Conservation (phyloP, 352 stramenopile species). For the Phytophthora gonapodyides region DNA sequence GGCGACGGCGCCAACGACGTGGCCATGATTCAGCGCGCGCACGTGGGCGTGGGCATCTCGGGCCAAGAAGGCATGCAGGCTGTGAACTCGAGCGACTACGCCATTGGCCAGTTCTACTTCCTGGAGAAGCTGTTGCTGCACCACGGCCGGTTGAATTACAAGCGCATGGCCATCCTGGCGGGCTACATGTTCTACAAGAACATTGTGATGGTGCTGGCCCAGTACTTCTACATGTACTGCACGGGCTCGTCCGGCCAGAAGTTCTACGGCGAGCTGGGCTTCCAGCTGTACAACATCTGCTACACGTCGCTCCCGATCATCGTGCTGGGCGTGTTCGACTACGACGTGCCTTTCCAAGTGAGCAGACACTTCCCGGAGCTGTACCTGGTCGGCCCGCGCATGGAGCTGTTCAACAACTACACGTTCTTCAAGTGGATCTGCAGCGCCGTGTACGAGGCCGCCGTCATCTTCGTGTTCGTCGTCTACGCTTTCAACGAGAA, state of each 20-base stretch:
- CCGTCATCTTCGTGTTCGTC: conserved; percentile 72
- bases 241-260: conserved; percentile 91
- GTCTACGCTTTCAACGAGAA: conserved; percentile 78
- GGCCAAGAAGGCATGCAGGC: conserved; percentile 94
- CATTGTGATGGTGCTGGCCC: conserved; percentile 86
- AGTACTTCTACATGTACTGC: conserved; percentile 94
- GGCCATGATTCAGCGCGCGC: conserved; percentile 92
- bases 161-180: conserved; percentile 93
- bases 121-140: conserved; percentile 95
- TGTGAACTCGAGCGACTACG: conserved; percentile 98
- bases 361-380: conserved; percentile 72
- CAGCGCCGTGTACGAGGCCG: conserved; percentile 71
- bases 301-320: conserved; percentile 94
- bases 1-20: conserved; percentile 96
- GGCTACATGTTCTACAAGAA: conserved; percentile 99
- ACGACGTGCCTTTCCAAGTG: conserved; percentile 76
- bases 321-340: conserved; percentile 75
- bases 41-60: conserved; percentile 91
- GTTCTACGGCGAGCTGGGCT: conserved; percentile 78
- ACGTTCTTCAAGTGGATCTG: conserved; percentile 89
- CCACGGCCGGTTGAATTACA: conserved; percentile 98
- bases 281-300: conserved; percentile 94
- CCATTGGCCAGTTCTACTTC: conserved; percentile 97
- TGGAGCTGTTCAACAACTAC: conserved; percentile 83
- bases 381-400: conserved; percentile 73